These are phyloP conservation scores for Neofusicoccum parvum DNA, from an alignment of 2,329 filamentous ascomycete genomes.

Conservation along the genomic window DNA sequence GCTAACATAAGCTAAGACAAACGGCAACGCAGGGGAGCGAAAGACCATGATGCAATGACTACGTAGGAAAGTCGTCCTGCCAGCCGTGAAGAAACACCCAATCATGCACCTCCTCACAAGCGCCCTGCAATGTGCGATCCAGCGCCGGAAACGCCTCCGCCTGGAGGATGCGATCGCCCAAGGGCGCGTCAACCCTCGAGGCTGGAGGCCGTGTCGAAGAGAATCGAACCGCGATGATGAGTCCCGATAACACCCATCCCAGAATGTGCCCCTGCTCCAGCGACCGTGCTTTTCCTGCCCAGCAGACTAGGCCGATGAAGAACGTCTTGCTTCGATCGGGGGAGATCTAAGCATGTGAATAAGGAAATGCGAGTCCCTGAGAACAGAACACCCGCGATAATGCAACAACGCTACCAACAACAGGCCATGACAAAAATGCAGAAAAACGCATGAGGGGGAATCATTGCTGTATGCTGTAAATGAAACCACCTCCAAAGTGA, in stretches of 20 bases:
- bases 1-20: background rate
- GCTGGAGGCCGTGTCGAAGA: background rate
- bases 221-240: conserved; percentile 14
- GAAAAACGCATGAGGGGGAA: conserved; percentile 44
- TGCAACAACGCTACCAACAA: conserved; percentile 21
- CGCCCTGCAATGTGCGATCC: conserved; percentile 21
- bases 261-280: conserved; percentile 16
- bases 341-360: conserved; percentile 4
- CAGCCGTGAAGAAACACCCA: conserved; percentile 8
- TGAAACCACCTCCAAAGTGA: conserved; percentile 39
- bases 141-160: conserved; percentile 14
- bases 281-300: conserved; percentile 21
- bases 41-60: conserved; percentile 21
- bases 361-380: conserved; percentile 16
- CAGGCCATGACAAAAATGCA: conserved; percentile 22
- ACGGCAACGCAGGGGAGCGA: conserved; percentile 1
- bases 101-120: conserved; percentile 14
- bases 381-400: conserved; percentile 22
- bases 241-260: conserved; percentile 14
- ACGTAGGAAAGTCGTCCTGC: conserved; percentile 6
- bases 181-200: background rate
- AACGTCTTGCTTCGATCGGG: conserved; percentile 14
- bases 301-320: conserved; percentile 21
- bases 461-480: conserved; percentile 48
- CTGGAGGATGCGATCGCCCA: background rate